Evolutionary conservation across 371 early-diverging fungal genomes (phyloP).

Genomic region (Mucor ambiguus): DNA sequence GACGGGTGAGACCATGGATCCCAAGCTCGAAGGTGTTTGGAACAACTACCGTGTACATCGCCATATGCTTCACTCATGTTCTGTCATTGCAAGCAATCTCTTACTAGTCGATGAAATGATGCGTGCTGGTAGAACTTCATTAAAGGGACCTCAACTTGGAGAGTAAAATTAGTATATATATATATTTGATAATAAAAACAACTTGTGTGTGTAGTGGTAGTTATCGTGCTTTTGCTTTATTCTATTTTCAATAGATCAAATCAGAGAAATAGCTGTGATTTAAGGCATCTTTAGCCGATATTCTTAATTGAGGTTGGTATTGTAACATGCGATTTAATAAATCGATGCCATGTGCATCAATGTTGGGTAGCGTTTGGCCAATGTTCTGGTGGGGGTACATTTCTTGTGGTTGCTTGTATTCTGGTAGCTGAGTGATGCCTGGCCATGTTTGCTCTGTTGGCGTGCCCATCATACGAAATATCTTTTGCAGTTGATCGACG

Average conservation of each 20-base stretch:
- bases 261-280: slow-evolving; percentile 82
- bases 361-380: slow-evolving; percentile 70
- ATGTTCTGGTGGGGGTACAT: slow-evolving; percentile 72
- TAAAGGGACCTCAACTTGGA: slow-evolving; percentile 60
- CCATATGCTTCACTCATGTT: slow-evolving; percentile 94
- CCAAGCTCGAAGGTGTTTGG: slow-evolving; percentile 93
- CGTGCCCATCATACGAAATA: slow-evolving; percentile 88
- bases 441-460: slow-evolving; percentile 89
- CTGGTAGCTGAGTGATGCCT: slow-evolving; percentile 82
- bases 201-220: slow-evolving; percentile 4
- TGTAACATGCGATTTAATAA: slow-evolving; percentile 76
- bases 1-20: slow-evolving; percentile 96
- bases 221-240: not conserved
- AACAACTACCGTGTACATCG: slow-evolving; percentile 98
- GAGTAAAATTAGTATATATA: slow-evolving; percentile 29
- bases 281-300: slow-evolving; percentile 85
- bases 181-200: slow-evolving; percentile 7
- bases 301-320: slow-evolving; percentile 83
- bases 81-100: slow-evolving; percentile 98
- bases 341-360: slow-evolving; percentile 76
- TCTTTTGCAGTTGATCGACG: slow-evolving; percentile 86
- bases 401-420: slow-evolving; percentile 80
- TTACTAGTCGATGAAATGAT: slow-evolving; percentile 99
- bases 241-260: slow-evolving; percentile 13
- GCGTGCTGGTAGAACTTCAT: slow-evolving; percentile 85